These are phyloP conservation scores for Colletotrichum sp. DNA, from an alignment of 2,329 filamentous ascomycete genomes.

Conservation along the genomic window DNA sequence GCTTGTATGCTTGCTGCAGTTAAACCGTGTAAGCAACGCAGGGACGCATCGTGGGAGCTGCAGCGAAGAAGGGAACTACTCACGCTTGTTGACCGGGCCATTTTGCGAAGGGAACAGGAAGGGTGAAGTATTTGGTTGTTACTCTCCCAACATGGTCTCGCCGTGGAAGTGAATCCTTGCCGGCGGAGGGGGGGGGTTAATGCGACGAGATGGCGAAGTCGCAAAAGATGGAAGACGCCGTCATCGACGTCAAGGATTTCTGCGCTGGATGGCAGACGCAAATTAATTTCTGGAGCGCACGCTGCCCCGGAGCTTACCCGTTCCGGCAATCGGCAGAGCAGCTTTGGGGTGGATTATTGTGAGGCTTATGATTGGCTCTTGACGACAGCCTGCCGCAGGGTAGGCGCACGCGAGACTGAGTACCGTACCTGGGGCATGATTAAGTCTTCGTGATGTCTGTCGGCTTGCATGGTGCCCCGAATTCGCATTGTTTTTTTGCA, in stretches of 20 bases:
- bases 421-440: no score
- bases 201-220: constrained; percentile 23
- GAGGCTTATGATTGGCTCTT: neutral
- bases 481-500: no score
- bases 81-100: constrained; percentile 27
- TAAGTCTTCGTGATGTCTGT: no score
- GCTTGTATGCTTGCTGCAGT: constrained; percentile 47
- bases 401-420: no score
- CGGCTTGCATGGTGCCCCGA: no score
- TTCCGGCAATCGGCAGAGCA: neutral
- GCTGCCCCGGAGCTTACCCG: neutral
- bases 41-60: neutral
- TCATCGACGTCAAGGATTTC: constrained; percentile 22
- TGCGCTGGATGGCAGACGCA: neutral
- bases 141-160: constrained; percentile 6
- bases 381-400: no score
- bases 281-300: neutral
- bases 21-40: constrained; percentile 1
- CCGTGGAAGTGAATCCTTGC: neutral
- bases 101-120: constrained; percentile 3
- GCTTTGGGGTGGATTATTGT: neutral
- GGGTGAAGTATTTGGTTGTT: neutral
- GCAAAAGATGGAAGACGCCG: neutral
- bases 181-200: constrained; percentile 38
- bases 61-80: neutral